Evolutionary conservation across 495 filamentous ascomycete genomes (phyloP), one percentile per base, ranked within the genome.

Genomic region (Daldinia childiae): DNA sequence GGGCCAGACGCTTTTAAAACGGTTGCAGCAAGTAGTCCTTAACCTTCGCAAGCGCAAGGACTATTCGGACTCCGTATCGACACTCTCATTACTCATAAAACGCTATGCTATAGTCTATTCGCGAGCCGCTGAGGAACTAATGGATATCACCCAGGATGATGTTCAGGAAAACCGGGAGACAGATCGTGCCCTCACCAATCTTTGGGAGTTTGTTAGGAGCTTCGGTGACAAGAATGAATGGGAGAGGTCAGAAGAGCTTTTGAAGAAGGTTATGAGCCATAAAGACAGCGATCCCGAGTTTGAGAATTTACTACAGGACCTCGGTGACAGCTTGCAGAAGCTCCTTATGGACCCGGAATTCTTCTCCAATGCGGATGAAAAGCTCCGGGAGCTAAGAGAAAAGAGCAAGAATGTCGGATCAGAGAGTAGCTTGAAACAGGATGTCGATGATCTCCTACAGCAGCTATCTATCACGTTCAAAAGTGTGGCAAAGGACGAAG

Each of bases 311-410:
- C 87, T 96, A 78, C 83, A 81, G 9, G 90, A 94, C 27, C 80
- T 94, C 5, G 90, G 90, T 1, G 86, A 86, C 55, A 87, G 91
- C 4, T 71, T 95, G 4, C 90, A 95, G 75, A 90, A 92, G 56
- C 87, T 98, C 77, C 81, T 97, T n/a, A 95, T 88, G 0, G 91
- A 98, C 70, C 94, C 94, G 0, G 84, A 87, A 2, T 97, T 96
- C 75, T 90, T 95, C 69, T 90, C 92, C 48, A 84, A 90, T 17
- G 89, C 89, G 1, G 80, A 84, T 21, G 82, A 92, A 72, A 93
- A 92, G 59, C 83, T 97, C 36, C 81, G 89, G 55, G 88, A 93
- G 52, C 82, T 97, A 6, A 87, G 90, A 48, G 84, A 86, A 60
- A 90, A 90, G 76, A 90, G 88, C 9, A 87, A 89, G 51, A 79